Evolutionary conservation across 2,329 filamentous ascomycete species (phyloP).

Genomic region (Plectosphaerella sp.): DNA sequence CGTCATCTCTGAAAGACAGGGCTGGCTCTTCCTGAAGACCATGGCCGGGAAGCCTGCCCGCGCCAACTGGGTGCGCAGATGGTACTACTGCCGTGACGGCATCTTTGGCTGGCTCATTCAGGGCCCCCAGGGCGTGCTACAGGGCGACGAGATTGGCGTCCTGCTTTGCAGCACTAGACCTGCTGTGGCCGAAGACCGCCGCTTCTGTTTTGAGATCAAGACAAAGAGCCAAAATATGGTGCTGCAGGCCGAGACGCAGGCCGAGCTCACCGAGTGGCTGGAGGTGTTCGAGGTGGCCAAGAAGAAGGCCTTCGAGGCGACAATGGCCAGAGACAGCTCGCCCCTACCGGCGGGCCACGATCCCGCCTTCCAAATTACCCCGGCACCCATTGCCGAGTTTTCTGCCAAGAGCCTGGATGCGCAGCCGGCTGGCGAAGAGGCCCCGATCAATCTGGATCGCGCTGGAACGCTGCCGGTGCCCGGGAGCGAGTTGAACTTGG

Average conservation of each 20-base stretch:
- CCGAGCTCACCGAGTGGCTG: slow-evolving; percentile 91
- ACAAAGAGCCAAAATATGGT: slow-evolving; percentile 90
- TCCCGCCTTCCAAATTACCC: slow-evolving; percentile 88
- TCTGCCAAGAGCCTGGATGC: slow-evolving; percentile 73
- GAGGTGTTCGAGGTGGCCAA: slow-evolving; percentile 91
- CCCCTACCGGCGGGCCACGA: slow-evolving; percentile 48
- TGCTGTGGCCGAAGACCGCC: slow-evolving; percentile 84
- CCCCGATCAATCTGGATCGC: slow-evolving; percentile 45
- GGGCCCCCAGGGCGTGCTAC: slow-evolving; percentile 79
- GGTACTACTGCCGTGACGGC: slow-evolving; percentile 94
- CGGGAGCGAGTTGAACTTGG: slow-evolving; percentile 49
- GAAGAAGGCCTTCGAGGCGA: slow-evolving; percentile 80
- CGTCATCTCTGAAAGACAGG: slow-evolving; percentile 75
- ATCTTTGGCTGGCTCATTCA: slow-evolving; percentile 95
- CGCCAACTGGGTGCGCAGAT: slow-evolving; percentile 84
- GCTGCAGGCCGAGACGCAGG: slow-evolving; percentile 88
- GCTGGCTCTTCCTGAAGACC: slow-evolving; percentile 84
- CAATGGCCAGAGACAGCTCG: slow-evolving; percentile 46
- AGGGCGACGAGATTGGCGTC: slow-evolving; percentile 94
- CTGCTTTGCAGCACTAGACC: slow-evolving; percentile 89
- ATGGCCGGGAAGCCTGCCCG: slow-evolving; percentile 83
- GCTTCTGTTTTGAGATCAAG: slow-evolving; percentile 98
- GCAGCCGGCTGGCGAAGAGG: slow-evolving; percentile 49
- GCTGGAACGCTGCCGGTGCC: slow-evolving; percentile 62
- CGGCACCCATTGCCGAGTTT: slow-evolving; percentile 84